Evolutionary conservation across 441 rosid genomes (phyloP).

Genomic region (Pelargonium fulgidum): DNA sequence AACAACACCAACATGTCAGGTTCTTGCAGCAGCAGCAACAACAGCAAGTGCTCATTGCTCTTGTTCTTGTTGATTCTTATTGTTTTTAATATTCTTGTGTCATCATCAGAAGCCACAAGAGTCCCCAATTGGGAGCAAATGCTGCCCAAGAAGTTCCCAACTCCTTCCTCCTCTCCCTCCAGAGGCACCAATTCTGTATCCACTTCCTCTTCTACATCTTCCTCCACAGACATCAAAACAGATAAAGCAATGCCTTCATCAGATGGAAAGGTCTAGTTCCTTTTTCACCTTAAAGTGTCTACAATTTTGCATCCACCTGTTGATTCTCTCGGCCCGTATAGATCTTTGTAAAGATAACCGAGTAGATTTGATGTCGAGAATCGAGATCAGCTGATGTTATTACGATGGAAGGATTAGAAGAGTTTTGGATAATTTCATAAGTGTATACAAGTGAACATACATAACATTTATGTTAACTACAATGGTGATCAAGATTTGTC

Average conservation of each 20-base stretch:
- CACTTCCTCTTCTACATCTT: conserved; percentile 23
- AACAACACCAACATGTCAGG: conserved; percentile 30
- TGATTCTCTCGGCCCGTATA: conserved; percentile 15
- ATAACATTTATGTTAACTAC: not conserved
- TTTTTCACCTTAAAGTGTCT: not conserved
- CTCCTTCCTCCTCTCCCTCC: conserved; percentile 77
- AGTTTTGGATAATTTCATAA: too few species aligned
- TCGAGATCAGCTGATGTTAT: not conserved
- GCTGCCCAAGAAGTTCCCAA: conserved; percentile 80
- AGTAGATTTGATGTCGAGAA: not conserved
- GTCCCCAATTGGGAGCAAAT: conserved; percentile 73
- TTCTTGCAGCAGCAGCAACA: conserved; percentile 34
- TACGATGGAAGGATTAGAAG: not conserved
- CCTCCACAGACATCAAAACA: conserved; percentile 29
- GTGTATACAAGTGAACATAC: not conserved
- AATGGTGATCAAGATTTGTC: not conserved
- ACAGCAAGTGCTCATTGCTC: conserved; percentile 27
- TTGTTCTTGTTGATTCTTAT: conserved; percentile 29
- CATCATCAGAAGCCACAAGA: conserved; percentile 54
- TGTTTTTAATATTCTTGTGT: conserved; percentile 23
- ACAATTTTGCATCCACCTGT: not conserved
- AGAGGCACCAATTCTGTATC: conserved; percentile 66
- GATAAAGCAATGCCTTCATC: conserved; percentile 37
- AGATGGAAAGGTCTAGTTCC: conserved; percentile 48
- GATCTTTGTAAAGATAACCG: conserved; percentile 18